Base-by-base conservation (phyloP, 2,329 filamentous ascomycete species). In the Trichoderma sp. region DNA sequence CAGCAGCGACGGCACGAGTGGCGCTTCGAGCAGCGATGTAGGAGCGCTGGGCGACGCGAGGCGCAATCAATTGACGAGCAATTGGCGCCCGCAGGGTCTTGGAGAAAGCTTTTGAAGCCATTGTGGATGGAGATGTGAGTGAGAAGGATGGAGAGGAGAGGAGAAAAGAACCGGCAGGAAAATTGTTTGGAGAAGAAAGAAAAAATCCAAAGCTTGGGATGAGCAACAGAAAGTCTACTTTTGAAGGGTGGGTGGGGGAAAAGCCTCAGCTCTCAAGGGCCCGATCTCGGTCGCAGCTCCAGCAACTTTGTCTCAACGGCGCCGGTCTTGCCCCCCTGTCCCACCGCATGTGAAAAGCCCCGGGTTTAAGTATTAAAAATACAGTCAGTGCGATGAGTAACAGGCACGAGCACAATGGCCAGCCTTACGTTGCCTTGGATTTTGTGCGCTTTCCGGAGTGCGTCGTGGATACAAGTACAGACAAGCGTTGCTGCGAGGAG, bases 21-120 rank as follows among this genome's bases (percentile, higher is more conserved):
- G 88, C 85, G 83, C 86, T 88, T 81, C 90, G 85, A 80, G 90
- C 90, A 82, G 89, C 88, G 78, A 91, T 86, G 81, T 92, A 91
- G 78, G 90, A 89, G 83, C 91, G 90, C 84, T 89, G 89, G 87
- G 91, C 89, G 75, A 88, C 85, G 79, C 87, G 87, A 80, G 91
- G 89, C 78, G 89, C 86, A 81, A 86, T 88, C 85, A 92, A 86
- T 86, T 92, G 91, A 85, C 90, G 91, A 82, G 89, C 88, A 85
- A 91, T 84, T 82, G 89, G 89, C 80, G 88, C 87, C 83, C 91
- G 90, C 81, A 93, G 86, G 83, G 91, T 89, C 88, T 90, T 92
- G 82, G 90, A 90, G 88, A 95, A 89, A 87, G 87, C 91, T 87
- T 93, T 90, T 82, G 93, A 94, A 85, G 94, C 93, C 94, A 96